These are phyloP conservation scores for Clarireedia hainanense DNA, from an alignment of 2,329 filamentous ascomycete genomes.

Conservation along the genomic window DNA sequence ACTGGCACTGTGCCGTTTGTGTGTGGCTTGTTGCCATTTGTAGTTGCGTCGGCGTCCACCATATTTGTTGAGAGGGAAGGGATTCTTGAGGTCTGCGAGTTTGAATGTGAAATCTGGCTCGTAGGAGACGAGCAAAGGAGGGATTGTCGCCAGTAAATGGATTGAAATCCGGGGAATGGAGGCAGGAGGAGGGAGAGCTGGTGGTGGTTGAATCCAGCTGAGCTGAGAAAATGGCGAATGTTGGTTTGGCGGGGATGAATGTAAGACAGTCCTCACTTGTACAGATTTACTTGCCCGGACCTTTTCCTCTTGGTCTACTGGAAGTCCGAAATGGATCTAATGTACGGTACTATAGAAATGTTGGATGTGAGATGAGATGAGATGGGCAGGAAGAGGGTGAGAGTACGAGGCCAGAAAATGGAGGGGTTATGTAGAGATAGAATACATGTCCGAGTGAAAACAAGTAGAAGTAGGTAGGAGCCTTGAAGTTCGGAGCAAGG, in stretches of 20 bases:
- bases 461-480: not conserved
- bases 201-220: constrained; percentile 1
- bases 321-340: not conserved
- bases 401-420: too few species aligned
- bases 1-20: constrained; percentile 39
- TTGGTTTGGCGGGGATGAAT: not conserved
- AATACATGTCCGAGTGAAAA: not conserved
- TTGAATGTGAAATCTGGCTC: constrained; percentile 15
- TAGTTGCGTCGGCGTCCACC: constrained; percentile 35
- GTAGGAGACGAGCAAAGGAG: constrained; percentile 22
- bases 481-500: not conserved
- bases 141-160: constrained; percentile 19
- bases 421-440: too few species aligned
- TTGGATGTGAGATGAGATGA: not conserved
- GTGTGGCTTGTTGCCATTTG: constrained; percentile 30
- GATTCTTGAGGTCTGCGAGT: not conserved
- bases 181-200: not conserved
- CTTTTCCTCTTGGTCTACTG: not conserved
- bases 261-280: constrained; percentile 4
- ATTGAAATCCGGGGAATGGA: constrained; percentile 1
- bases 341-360: not conserved
- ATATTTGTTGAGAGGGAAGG: constrained; percentile 30
- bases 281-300: not conserved
- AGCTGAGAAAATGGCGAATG: constrained; percentile 6
- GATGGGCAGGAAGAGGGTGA: too few species aligned